Evolutionary conservation across 2,329 filamentous ascomycete genomes (phyloP).

Genomic region (Reticulascus tulasneorum): DNA sequence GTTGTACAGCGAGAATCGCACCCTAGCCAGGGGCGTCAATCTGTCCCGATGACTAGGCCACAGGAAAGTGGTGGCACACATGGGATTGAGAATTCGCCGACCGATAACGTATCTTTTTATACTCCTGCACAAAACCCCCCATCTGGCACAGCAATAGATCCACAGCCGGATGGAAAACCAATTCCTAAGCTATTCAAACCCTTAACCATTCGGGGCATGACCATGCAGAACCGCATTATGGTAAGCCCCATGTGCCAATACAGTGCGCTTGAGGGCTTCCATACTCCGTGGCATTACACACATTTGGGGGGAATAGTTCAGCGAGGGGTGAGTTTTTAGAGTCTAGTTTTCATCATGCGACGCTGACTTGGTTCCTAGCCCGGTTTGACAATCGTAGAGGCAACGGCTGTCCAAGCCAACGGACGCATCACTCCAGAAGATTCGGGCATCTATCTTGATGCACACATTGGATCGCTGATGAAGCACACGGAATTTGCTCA

Average conservation of each 20-base stretch:
- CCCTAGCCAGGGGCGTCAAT: too few species aligned
- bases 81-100: too few species aligned
- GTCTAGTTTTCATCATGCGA: not conserved
- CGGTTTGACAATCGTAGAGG: conserved; percentile 64
- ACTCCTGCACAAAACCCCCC: not conserved
- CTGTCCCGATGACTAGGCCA: too few species aligned
- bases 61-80: too few species aligned
- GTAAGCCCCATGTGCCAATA: conserved; percentile 45
- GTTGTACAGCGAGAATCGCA: too few species aligned
- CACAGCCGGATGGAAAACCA: not conserved
- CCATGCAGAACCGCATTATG: conserved; percentile 35
- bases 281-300: conserved; percentile 22
- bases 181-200: conserved; percentile 33
- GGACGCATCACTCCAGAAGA: conserved; percentile 71
- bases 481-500: conserved; percentile 64
- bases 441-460: conserved; percentile 66
- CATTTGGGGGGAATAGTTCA: conserved; percentile 33
- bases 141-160: not conserved
- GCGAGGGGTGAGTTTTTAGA: conserved; percentile 20
- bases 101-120: too few species aligned
- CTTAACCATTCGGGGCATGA: conserved; percentile 36
- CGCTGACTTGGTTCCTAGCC: conserved; percentile 28
- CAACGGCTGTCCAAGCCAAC: conserved; percentile 61
- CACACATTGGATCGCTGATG: conserved; percentile 58
- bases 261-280: conserved; percentile 32